These are phyloP conservation scores for Conringia planisiliqua DNA, from an alignment of 345 rosid species.

Conservation along the genomic window DNA sequence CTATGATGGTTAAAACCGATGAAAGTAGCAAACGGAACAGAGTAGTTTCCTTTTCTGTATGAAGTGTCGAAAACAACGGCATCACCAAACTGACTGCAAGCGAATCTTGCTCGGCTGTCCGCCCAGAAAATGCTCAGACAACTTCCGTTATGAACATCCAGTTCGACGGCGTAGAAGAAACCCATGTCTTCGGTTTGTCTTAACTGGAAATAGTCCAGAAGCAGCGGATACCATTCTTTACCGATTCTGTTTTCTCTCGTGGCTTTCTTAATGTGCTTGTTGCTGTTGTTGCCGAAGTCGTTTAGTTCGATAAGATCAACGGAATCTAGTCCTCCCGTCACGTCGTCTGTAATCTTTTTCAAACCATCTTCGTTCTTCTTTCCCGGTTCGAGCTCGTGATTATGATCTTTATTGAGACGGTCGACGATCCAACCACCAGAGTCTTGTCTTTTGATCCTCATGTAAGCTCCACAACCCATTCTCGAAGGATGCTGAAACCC, in stretches of 20 bases:
- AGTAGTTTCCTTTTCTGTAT: slow-evolving; percentile 53
- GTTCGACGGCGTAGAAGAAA: slow-evolving; percentile 69
- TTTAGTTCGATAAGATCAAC: slow-evolving; percentile 43
- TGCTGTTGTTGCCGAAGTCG: slow-evolving; percentile 21
- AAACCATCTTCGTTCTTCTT: slow-evolving; percentile 40
- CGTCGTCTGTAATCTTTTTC: slow-evolving; percentile 55
- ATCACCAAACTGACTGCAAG: slow-evolving; percentile 89
- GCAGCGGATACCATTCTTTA: slow-evolving; percentile 65
- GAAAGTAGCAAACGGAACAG: slow-evolving; percentile 78
- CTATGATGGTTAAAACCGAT: slow-evolving; percentile 85
- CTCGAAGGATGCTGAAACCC: slow-evolving; percentile 96
- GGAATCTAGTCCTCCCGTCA: slow-evolving; percentile 46
- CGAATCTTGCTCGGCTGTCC: slow-evolving; percentile 83
- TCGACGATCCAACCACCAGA: slow-evolving; percentile 83
- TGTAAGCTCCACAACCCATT: slow-evolving; percentile 89
- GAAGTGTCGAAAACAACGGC: slow-evolving; percentile 68
- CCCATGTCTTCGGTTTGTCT: slow-evolving; percentile 83
- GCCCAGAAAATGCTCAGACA: slow-evolving; percentile 86
- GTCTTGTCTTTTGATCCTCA: slow-evolving; percentile 87
- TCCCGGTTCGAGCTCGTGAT: slow-evolving; percentile 61
- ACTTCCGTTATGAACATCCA: slow-evolving; percentile 50
- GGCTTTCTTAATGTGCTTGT: slow-evolving; percentile 30
- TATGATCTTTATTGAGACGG: slow-evolving; percentile 73
- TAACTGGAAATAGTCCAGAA: slow-evolving; percentile 69
- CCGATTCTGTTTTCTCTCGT: slow-evolving; percentile 52